Evolutionary conservation across 1,284 basidiomycete genomes (phyloP).

Genomic region (Volvariella volvacea): DNA sequence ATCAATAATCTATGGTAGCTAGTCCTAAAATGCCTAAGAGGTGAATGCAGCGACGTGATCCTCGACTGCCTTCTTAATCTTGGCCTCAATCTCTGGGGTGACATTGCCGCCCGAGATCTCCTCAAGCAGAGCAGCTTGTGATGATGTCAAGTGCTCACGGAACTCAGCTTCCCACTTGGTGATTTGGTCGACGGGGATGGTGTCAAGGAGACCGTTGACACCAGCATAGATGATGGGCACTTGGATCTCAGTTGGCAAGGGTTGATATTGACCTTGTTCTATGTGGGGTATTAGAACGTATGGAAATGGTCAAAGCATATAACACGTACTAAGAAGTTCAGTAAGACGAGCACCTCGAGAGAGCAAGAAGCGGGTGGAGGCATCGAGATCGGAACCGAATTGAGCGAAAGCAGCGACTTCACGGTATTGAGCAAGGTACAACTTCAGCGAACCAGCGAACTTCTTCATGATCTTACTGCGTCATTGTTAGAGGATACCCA

Average conservation of each 20-base stretch:
- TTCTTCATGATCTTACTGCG: constrained; percentile 97
- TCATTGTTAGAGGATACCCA: constrained; percentile 7
- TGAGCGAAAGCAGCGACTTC: constrained; percentile 99
- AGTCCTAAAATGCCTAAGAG: constrained; percentile 31
- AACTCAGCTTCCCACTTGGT: constrained; percentile 91
- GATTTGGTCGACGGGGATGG: constrained; percentile 92
- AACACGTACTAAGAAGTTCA: constrained; percentile 82
- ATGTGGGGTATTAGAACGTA: constrained; percentile 11
- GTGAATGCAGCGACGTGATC: constrained; percentile 82
- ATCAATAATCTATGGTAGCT: constrained; percentile 20
- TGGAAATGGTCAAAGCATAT: constrained; percentile 1
- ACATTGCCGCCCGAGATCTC: constrained; percentile 82
- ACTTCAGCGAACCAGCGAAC: constrained; percentile 98
- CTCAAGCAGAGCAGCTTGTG: constrained; percentile 66
- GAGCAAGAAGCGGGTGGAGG: constrained; percentile 95
- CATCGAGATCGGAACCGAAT: constrained; percentile 99
- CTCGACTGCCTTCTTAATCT: constrained; percentile 91
- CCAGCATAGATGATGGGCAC: constrained; percentile 99
- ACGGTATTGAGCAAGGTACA: constrained; percentile 99
- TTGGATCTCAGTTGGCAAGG: constrained; percentile 89
- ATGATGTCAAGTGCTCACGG: constrained; percentile 72
- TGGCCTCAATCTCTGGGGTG: constrained; percentile 83
- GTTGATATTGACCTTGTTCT: constrained; percentile 98
- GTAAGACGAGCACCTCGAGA: constrained; percentile 97
- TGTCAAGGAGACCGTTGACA: constrained; percentile 97